Evolutionary conservation across 441 rosid species (phyloP).

Genomic region (Corymbia citriodora): DNA sequence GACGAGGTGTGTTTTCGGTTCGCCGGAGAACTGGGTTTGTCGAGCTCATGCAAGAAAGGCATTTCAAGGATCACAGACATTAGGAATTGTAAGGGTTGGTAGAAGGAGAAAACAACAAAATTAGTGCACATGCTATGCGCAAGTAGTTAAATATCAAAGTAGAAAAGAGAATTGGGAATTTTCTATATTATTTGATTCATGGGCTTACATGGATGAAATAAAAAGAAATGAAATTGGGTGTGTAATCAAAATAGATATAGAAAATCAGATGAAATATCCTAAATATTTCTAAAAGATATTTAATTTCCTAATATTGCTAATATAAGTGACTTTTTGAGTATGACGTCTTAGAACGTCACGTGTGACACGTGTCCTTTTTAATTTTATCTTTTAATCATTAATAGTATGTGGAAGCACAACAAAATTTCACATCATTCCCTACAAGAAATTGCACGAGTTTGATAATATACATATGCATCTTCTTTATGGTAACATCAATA

Average conservation of each 20-base stretch:
- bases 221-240: no score
- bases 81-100: background rate
- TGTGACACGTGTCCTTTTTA: fast-evolving
- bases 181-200: no score
- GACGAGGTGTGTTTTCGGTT: background rate
- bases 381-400: no score
- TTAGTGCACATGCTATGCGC: background rate
- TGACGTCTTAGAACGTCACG: background rate
- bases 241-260: no score
- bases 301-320: no score
- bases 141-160: no score
- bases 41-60: background rate
- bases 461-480: background rate
- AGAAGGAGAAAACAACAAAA: background rate
- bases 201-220: no score
- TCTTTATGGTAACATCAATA: no score
- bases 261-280: no score
- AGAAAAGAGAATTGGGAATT: no score
- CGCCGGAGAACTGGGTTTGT: background rate
- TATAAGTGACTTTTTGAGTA: background rate
- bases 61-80: background rate
- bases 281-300: no score
- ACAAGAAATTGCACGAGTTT: background rate
- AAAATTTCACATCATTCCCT: background rate
- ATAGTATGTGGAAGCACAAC: background rate